Conservation (phyloP, 352 stramenopile genomes). For the Globisporangium barbulae region DNA sequence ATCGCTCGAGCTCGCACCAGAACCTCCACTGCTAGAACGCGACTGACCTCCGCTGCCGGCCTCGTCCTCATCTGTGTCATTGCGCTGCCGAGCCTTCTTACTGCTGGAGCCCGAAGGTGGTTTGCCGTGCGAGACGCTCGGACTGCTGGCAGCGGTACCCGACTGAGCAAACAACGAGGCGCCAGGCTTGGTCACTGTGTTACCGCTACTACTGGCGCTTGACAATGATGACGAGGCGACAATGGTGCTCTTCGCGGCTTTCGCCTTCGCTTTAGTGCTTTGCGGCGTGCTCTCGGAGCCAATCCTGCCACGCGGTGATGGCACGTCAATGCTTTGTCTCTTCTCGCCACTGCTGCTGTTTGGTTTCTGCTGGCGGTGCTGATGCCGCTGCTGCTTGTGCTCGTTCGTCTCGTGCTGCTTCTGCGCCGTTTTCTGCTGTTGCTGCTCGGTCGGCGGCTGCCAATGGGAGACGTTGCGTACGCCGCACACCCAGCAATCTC, state of each 20-base stretch:
- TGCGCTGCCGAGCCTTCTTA: constrained; percentile 9
- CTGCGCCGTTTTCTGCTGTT: constrained; percentile 24
- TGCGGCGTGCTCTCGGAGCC: neutral
- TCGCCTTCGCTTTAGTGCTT: constrained; percentile 12
- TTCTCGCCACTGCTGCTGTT: constrained; percentile 9
- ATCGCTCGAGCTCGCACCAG: constrained; percentile 16
- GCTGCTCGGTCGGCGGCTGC: constrained; percentile 34
- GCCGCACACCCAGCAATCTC: constrained; percentile 75
- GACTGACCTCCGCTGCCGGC: constrained; percentile 11
- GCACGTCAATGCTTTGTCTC: constrained; percentile 6
- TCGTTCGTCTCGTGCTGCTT: constrained; percentile 16
- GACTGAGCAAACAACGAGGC: neutral
- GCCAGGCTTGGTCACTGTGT: neutral
- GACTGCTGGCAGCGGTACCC: neutral
- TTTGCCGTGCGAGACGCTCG: constrained; percentile 7
- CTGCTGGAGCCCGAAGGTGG: constrained; percentile 10
- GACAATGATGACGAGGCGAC: neutral
- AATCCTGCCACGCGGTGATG: neutral
- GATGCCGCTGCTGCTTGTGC: constrained; percentile 5
- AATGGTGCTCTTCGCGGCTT: constrained; percentile 5
- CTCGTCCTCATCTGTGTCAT: constrained; percentile 21
- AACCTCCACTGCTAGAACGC: neutral
- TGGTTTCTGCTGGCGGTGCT: constrained; percentile 2
- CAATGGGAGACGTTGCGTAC: constrained; percentile 73
- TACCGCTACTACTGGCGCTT: neutral